Conservation (phyloP, 257 asterid species). For the Capsicum rhomboideum region DNA sequence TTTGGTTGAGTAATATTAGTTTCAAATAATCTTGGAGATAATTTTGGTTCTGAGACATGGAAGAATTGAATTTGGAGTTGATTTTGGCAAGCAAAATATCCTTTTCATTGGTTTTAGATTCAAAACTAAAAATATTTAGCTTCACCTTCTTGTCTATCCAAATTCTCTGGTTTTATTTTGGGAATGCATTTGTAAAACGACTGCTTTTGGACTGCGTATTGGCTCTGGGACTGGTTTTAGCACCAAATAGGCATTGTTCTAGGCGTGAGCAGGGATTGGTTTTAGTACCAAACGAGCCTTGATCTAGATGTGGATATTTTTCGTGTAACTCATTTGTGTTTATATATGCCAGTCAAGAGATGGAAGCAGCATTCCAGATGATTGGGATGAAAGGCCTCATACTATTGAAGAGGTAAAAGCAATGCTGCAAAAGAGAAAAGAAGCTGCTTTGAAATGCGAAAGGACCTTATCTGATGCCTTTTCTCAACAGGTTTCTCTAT, state of each 20-base stretch:
- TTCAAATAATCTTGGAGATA: background rate
- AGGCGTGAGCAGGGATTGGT: background rate
- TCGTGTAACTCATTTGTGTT: background rate
- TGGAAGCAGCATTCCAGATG: slow-evolving; percentile 22
- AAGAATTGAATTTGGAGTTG: background rate
- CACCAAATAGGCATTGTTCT: background rate
- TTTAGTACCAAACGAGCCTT: background rate
- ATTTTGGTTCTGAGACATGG: background rate
- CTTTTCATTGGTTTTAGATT: background rate
- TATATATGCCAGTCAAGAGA: slow-evolving; percentile 19
- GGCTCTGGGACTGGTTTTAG: background rate
- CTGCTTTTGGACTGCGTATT: background rate
- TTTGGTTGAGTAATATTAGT: background rate
- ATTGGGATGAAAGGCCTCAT: slow-evolving; percentile 28
- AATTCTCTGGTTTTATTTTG: background rate
- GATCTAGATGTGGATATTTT: background rate
- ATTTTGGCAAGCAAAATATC: background rate
- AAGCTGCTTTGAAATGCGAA: slow-evolving; percentile 14
- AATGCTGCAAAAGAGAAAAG: slow-evolving; percentile 18
- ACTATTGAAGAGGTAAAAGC: slow-evolving; percentile 28
- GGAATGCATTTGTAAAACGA: background rate
- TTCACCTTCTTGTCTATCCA: background rate
- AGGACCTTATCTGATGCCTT: slow-evolving; percentile 20
- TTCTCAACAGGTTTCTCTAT: slow-evolving; percentile 23
- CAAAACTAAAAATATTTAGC: background rate